A percentile compares a stretch with the other conserved stretches of the same genome.
phyloP scores from a whole-genome alignment of 169 alveolate genomes.

The Eimeria acervulina region DNA sequence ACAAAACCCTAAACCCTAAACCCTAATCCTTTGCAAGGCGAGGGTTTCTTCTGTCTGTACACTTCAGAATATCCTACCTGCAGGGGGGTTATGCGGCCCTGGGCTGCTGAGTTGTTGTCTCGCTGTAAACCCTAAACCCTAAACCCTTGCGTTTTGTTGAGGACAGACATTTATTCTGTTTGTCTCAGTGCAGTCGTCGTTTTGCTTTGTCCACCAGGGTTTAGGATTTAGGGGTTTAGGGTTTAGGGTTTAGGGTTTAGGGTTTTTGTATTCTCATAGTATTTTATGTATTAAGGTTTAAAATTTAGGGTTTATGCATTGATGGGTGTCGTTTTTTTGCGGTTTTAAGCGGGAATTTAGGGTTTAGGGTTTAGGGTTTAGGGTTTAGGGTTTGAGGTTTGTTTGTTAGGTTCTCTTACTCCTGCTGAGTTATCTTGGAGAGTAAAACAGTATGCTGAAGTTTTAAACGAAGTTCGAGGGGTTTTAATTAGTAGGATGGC shows the following conservation, averaged over 20 bases:
- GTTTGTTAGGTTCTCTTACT: background rate
- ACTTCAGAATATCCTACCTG: no score
- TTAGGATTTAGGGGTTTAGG: slow-evolving; percentile 5
- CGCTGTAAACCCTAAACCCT: background rate
- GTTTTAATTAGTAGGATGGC: slow-evolving; percentile 96
- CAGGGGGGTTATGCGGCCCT: no score
- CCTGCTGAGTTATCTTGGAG: slow-evolving; percentile 78
- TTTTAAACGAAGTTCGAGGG: slow-evolving; percentile 89
- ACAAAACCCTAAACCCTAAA: background rate
- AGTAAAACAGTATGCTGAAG: slow-evolving; percentile 39
- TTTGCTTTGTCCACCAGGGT: no score
- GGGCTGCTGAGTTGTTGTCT: background rate
- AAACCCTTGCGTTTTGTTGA: no score
- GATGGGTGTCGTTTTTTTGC: no score
- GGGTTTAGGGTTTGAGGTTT: background rate
- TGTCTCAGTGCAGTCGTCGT: background rate
- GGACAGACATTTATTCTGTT: no score
- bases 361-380: no score
- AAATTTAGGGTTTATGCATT: background rate
- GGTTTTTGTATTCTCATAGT: no score
- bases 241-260: slow-evolving; percentile 37
- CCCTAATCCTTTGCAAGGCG: background rate
- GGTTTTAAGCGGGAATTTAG: no score
- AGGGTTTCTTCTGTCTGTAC: no score
- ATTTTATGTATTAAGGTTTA: background rate